Evolutionary conservation across 192 early-diverging fungal species (phyloP).

Genomic region (Coemansia sp.): DNA sequence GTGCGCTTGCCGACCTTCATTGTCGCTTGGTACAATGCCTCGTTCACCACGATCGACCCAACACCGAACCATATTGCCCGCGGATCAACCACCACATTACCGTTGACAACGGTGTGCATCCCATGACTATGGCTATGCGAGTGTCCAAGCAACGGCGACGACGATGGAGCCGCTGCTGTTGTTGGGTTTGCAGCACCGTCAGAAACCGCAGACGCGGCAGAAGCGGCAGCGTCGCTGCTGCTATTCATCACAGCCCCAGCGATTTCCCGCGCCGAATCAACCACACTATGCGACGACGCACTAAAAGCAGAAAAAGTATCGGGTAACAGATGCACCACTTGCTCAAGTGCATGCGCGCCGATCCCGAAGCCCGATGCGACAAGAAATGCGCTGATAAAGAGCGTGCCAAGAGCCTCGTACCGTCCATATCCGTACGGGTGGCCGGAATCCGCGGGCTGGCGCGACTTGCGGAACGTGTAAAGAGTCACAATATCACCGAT

Average conservation of each 20-base stretch:
- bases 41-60: conserved; percentile 72
- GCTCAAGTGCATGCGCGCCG: conserved; percentile 65
- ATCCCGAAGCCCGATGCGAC: conserved; percentile 69
- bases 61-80: conserved; percentile 74
- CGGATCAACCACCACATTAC: conserved; percentile 55
- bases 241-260: conserved; percentile 11
- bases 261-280: conserved; percentile 17
- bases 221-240: conserved; percentile 9
- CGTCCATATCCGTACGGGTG: conserved; percentile 76
- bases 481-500: conserved; percentile 78
- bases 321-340: conserved; percentile 48
- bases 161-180: conserved; percentile 22
- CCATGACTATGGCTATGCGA: conserved; percentile 23
- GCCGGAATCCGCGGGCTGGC: conserved; percentile 59
- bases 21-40: conserved; percentile 73
- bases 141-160: conserved; percentile 32
- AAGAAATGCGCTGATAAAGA: conserved; percentile 69
- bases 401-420: conserved; percentile 67
- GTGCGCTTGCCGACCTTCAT: conserved; percentile 65
- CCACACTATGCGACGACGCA: conserved; percentile 10
- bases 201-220: not conserved
- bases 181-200: not conserved
- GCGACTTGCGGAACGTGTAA: conserved; percentile 73
- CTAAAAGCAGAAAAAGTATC: conserved; percentile 17
- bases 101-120: conserved; percentile 29